phyloP scores from a whole-genome alignment of 345 rosid genomes.

The Arabidopsis arenosa region DNA sequence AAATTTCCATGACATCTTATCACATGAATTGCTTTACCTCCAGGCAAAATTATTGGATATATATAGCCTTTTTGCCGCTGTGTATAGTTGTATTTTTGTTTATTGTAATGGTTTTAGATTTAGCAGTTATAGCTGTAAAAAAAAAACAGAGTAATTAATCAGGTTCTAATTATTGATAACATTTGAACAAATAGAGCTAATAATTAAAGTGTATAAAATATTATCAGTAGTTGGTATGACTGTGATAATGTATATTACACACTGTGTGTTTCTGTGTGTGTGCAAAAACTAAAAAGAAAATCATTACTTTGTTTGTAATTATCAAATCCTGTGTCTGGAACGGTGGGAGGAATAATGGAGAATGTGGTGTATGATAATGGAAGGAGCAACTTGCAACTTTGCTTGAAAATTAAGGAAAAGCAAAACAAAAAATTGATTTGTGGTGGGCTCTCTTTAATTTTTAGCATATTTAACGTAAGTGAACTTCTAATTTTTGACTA shows the following conservation, averaged over 20 bases:
- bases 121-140: not conserved
- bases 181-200: not conserved
- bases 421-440: constrained; percentile 30
- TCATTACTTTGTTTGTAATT: constrained; percentile 36
- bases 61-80: not conserved
- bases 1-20: constrained; percentile 28
- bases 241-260: constrained; percentile 8
- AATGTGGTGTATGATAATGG: constrained; percentile 39
- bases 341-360: constrained; percentile 35
- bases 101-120: not conserved
- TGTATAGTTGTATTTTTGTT: too few relatives aligned
- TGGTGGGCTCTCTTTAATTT: constrained; percentile 39
- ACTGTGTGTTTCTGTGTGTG: not conserved
- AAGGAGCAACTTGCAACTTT: constrained; percentile 48
- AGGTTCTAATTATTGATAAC: not conserved
- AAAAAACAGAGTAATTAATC: not conserved
- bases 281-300: constrained; percentile 1
- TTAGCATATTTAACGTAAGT: constrained; percentile 14
- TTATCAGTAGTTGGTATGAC: not conserved
- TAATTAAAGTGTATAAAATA: not conserved
- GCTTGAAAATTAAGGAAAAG: constrained; percentile 45
- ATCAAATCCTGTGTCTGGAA: constrained; percentile 38
- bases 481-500: not conserved
- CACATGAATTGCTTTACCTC: constrained; percentile 27
- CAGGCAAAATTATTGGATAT: constrained; percentile 12